phyloP scores from a whole-genome alignment of 495 filamentous ascomycete genomes.

The Beverwykella pulmonaria region DNA sequence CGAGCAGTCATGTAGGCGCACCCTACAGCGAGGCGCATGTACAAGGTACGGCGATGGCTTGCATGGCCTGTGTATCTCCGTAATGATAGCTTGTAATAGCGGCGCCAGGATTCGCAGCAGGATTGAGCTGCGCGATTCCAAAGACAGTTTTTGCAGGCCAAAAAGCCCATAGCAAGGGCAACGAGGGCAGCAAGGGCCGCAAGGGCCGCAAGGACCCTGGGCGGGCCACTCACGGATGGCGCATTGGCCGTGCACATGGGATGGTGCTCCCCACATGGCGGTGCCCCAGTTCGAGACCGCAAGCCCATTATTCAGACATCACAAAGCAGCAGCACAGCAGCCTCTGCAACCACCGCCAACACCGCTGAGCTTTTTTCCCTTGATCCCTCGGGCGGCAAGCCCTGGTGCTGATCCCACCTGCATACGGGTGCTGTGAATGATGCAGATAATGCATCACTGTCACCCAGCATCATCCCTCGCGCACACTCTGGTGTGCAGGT shows the following conservation, averaged over 20 bases:
- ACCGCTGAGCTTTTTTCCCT: background rate
- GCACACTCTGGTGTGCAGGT: background rate
- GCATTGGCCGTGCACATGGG: background rate
- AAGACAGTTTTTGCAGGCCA: background rate
- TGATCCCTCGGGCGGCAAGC: no score
- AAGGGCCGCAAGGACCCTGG: no score
- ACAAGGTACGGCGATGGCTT: slow-evolving; percentile 13
- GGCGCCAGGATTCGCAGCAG: slow-evolving; percentile 24
- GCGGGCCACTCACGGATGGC: background rate
- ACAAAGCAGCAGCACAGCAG: slow-evolving; percentile 19
- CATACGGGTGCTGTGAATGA: no score
- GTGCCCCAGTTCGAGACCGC: slow-evolving; percentile 19
- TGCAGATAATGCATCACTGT: no score
- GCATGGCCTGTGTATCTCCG: background rate
- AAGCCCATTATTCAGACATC: slow-evolving; percentile 24
- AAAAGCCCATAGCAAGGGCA: background rate
- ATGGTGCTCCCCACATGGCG: slow-evolving; percentile 13
- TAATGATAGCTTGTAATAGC: slow-evolving; percentile 13
- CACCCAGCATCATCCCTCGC: no score
- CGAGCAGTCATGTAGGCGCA: background rate
- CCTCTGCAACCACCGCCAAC: background rate
- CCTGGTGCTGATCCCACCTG: background rate
- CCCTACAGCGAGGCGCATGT: background rate
- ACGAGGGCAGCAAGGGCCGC: background rate
- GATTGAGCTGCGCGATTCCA: background rate